phyloP scores from a whole-genome alignment of 2,329 filamentous ascomycete species.

The Bimuria novae-zelandiae region DNA sequence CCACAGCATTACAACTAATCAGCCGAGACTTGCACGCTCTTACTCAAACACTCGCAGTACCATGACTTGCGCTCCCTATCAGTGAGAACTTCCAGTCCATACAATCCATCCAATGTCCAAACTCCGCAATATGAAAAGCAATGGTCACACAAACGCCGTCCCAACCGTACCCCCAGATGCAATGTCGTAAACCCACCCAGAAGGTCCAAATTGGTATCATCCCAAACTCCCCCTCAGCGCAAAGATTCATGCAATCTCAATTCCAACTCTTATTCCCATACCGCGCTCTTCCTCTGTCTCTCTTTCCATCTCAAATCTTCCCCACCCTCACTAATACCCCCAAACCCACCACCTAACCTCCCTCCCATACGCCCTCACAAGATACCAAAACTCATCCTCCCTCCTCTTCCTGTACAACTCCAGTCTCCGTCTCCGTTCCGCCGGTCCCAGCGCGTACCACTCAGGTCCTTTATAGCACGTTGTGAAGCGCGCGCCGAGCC shows the following conservation, averaged over 20 bases:
- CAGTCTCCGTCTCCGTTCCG: neutral
- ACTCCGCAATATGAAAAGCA: too few relatives aligned
- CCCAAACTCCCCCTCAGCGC: neutral
- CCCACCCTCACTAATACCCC: neutral
- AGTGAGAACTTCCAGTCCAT: too few relatives aligned
- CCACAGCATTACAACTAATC: too few relatives aligned
- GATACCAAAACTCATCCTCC: conserved; percentile 4
- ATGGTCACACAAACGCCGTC: too few relatives aligned
- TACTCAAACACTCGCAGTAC: too few relatives aligned
- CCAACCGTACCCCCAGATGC: too few relatives aligned
- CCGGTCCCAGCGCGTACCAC: neutral
- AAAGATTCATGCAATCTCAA: neutral
- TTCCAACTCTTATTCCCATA: too few relatives aligned
- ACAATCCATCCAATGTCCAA: too few relatives aligned
- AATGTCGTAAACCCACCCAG: too few relatives aligned
- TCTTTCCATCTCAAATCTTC: neutral
- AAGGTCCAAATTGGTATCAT: too few relatives aligned
- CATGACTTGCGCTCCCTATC: too few relatives aligned
- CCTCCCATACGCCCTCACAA: neutral
- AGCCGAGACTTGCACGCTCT: too few relatives aligned
- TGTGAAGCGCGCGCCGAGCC: neutral
- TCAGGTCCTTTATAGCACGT: neutral
- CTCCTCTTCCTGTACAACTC: neutral
- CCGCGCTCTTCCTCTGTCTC: neutral
- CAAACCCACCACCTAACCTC: neutral